Evolutionary conservation across 306 rosid genomes (phyloP).

Genomic region (Fagus crenata): DNA sequence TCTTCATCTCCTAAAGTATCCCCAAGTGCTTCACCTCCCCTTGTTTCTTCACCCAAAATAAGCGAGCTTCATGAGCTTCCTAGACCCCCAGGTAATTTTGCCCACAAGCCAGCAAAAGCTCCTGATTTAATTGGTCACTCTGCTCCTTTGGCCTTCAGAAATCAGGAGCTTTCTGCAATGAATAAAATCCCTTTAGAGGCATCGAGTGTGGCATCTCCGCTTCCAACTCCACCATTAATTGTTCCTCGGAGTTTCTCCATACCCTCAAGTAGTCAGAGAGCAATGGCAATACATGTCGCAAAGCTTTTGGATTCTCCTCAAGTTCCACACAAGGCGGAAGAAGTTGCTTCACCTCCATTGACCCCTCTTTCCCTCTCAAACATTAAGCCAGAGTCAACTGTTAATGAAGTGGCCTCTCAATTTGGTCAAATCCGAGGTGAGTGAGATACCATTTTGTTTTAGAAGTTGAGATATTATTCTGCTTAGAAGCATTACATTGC

Average conservation of each 20-base stretch:
- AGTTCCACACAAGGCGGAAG: constrained; percentile 53
- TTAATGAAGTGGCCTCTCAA: constrained; percentile 55
- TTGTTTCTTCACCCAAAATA: constrained; percentile 68
- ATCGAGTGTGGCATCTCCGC: constrained; percentile 75
- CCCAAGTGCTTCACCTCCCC: constrained; percentile 72
- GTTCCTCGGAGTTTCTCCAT: constrained; percentile 84
- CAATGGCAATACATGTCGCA: constrained; percentile 54
- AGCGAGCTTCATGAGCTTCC: constrained; percentile 97
- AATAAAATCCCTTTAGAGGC: constrained; percentile 52
- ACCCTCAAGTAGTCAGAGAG: constrained; percentile 78
- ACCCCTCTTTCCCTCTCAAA: constrained; percentile 60
- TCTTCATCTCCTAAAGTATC: constrained; percentile 74
- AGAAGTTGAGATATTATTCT: constrained; percentile 10
- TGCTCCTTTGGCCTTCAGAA: constrained; percentile 65
- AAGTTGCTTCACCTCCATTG: constrained; percentile 67
- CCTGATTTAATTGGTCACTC: constrained; percentile 60
- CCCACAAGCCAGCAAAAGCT: constrained; percentile 47
- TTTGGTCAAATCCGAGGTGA: constrained; percentile 66
- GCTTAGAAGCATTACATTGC: not conserved
- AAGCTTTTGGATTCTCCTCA: constrained; percentile 64
- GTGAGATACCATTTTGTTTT: constrained; percentile 34
- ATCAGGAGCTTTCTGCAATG: constrained; percentile 45
- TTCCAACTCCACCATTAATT: constrained; percentile 70
- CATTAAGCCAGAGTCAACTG: constrained; percentile 35
- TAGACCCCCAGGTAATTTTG: constrained; percentile 69